These are phyloP conservation scores for Monosporascus sp. DNA, from an alignment of 2,329 filamentous ascomycete species.

Conservation along the genomic window DNA sequence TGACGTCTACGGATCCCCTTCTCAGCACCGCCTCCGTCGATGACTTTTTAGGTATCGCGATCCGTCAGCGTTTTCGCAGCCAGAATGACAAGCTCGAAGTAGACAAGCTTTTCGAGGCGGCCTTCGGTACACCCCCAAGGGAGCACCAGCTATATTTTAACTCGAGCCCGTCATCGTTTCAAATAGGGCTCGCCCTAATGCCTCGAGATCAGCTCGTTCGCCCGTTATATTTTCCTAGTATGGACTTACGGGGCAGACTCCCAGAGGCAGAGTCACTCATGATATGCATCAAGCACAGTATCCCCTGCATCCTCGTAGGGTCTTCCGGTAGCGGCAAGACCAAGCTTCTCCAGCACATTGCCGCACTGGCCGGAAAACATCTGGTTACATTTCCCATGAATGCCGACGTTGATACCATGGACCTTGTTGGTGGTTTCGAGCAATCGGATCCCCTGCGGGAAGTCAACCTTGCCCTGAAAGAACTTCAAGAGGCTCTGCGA, in stretches of 20 bases:
- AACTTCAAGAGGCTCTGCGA: slow-evolving; percentile 37
- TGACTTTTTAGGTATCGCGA: slow-evolving; percentile 77
- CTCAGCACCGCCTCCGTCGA: slow-evolving; percentile 55
- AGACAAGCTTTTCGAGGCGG: slow-evolving; percentile 58
- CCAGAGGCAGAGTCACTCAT: slow-evolving; percentile 79
- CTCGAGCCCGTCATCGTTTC: slow-evolving; percentile 59
- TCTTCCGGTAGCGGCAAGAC: slow-evolving; percentile 85
- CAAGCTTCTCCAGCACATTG: slow-evolving; percentile 70
- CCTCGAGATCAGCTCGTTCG: slow-evolving; percentile 53
- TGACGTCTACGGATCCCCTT: slow-evolving; percentile 56
- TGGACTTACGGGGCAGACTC: slow-evolving; percentile 53
- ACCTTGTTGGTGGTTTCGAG: slow-evolving; percentile 94
- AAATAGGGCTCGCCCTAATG: slow-evolving; percentile 75
- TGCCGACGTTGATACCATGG: slow-evolving; percentile 93
- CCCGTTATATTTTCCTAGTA: slow-evolving; percentile 44
- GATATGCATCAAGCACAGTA: slow-evolving; percentile 77
- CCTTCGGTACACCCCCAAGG: slow-evolving; percentile 52
- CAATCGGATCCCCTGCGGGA: slow-evolving; percentile 80
- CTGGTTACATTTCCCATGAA: slow-evolving; percentile 86
- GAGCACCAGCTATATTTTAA: slow-evolving; percentile 68
- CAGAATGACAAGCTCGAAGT: slow-evolving; percentile 63
- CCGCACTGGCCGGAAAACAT: slow-evolving; percentile 70
- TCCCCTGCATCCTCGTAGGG: slow-evolving; percentile 86
- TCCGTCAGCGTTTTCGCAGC: slow-evolving; percentile 82
- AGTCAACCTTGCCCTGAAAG: slow-evolving; percentile 54